These are phyloP conservation scores for Penicillium sp. DNA, from an alignment of 2,329 filamentous ascomycete genomes.

Conservation along the genomic window DNA sequence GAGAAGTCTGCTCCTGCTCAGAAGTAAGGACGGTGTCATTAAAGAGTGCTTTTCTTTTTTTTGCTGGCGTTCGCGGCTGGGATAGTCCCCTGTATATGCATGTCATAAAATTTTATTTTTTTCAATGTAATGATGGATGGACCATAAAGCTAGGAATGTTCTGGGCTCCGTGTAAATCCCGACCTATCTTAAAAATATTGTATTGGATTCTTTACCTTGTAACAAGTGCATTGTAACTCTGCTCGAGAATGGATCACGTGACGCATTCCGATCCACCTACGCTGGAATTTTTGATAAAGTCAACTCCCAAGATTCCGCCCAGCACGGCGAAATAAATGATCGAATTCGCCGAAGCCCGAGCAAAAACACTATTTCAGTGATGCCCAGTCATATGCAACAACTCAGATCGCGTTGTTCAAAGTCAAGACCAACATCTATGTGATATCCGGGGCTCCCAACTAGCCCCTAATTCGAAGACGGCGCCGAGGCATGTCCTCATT, in stretches of 20 bases:
- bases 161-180: background rate
- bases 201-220: too few relatives aligned
- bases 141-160: background rate
- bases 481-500: slow-evolving; percentile 30
- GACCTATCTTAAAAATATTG: background rate
- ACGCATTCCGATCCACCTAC: slow-evolving; percentile 4
- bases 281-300: slow-evolving; percentile 11
- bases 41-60: slow-evolving; percentile 13
- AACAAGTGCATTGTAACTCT: background rate
- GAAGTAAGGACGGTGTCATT: slow-evolving; percentile 23
- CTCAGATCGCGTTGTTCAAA: background rate
- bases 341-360: background rate
- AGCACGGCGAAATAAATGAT: background rate
- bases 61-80: slow-evolving; percentile 21
- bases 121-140: background rate
- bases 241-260: slow-evolving; percentile 7
- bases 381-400: background rate
- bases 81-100: slow-evolving; percentile 30
- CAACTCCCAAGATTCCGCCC: background rate
- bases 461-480: background rate
- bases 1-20: slow-evolving; percentile 55
- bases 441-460: slow-evolving; percentile 2
- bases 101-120: slow-evolving; percentile 25
- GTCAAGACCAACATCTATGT: slow-evolving; percentile 1
- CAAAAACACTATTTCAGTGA: background rate